Percentiles rank a stretch among this genome's conserved stretches.
These are phyloP conservation scores for Graphium sp. DNA, from an alignment of 2,329 filamentous ascomycete species.

Conservation along the genomic window DNA sequence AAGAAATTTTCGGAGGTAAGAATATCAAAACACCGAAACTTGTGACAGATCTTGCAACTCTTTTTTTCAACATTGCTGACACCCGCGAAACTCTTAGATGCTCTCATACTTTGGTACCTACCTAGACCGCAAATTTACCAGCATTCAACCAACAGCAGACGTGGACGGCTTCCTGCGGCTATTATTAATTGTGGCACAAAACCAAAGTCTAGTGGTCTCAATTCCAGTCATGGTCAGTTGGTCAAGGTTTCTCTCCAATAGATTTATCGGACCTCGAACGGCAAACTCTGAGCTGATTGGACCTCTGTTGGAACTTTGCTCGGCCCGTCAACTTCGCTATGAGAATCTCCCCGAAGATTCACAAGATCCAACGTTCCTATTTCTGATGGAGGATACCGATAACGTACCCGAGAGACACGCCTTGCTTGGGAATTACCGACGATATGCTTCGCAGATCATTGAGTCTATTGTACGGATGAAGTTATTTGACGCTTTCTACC, in stretches of 20 bases:
- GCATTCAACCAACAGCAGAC: conserved; percentile 46
- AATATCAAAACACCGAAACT: no score
- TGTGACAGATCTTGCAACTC: no score
- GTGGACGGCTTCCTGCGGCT: conserved; percentile 64
- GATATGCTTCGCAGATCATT: conserved; percentile 77
- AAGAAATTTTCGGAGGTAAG: conserved; percentile 87
- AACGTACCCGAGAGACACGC: conserved; percentile 86
- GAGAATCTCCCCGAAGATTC: conserved; percentile 73
- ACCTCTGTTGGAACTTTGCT: conserved; percentile 67
- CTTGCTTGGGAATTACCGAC: conserved; percentile 86
- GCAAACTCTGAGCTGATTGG: conserved; percentile 50
- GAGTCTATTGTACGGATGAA: conserved; percentile 72
- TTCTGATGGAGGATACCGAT: conserved; percentile 86
- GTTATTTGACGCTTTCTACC: conserved; percentile 68
- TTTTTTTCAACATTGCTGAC: no score
- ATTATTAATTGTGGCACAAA: conserved; percentile 62
- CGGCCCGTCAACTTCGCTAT: conserved; percentile 69
- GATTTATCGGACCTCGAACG: conserved; percentile 47
- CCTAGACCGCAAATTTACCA: conserved; percentile 58
- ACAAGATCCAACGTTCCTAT: conserved; percentile 61
- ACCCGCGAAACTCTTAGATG: no score
- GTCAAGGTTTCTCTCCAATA: conserved; percentile 64
- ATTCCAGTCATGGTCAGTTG: conserved; percentile 85
- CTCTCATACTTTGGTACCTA: conserved; percentile 74
- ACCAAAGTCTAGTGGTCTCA: conserved; percentile 78